Conservation (phyloP, 2,329 filamentous ascomycete genomes). For the Colletotrichum plurivorum region DNA sequence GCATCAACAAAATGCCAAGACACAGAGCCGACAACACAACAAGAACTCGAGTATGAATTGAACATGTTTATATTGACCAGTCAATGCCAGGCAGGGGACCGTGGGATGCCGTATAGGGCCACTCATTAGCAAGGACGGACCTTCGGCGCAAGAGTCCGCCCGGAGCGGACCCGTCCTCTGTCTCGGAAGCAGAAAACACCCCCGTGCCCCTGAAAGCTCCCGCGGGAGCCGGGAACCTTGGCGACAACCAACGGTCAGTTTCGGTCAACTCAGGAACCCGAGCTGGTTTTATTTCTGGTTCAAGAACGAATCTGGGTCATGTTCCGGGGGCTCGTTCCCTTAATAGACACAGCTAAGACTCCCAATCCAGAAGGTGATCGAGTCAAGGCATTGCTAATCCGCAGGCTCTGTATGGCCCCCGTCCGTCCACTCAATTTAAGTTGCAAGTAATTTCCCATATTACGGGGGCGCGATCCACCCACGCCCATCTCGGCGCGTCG, state of each 20-base stretch:
- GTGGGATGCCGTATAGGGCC: no score
- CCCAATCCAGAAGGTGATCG: slow-evolving; percentile 17
- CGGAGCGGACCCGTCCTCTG: background rate
- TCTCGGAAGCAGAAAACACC: no score
- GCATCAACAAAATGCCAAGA: no score
- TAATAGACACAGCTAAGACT: background rate
- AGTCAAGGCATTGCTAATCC: slow-evolving; percentile 26
- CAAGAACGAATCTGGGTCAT: background rate
- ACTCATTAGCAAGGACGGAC: background rate
- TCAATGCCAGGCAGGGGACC: no score
- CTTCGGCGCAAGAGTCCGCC: background rate
- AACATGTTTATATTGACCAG: no score
- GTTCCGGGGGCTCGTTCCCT: no score
- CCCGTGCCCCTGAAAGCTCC: no score
- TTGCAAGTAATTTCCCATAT: slow-evolving; percentile 27
- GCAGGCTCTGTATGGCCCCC: slow-evolving; percentile 2
- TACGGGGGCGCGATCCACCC: slow-evolving; percentile 26
- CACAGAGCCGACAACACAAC: no score
- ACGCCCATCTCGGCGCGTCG: background rate
- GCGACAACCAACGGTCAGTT: background rate
- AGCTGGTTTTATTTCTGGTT: background rate
- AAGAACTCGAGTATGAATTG: no score
- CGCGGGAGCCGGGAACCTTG: no score
- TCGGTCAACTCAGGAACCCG: background rate
- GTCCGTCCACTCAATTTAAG: slow-evolving; percentile 10